Percentiles rank a stretch among this genome's conserved stretches.
Conservation (phyloP, 805 yeast genomes). For the Candida krabiensis region DNA sequence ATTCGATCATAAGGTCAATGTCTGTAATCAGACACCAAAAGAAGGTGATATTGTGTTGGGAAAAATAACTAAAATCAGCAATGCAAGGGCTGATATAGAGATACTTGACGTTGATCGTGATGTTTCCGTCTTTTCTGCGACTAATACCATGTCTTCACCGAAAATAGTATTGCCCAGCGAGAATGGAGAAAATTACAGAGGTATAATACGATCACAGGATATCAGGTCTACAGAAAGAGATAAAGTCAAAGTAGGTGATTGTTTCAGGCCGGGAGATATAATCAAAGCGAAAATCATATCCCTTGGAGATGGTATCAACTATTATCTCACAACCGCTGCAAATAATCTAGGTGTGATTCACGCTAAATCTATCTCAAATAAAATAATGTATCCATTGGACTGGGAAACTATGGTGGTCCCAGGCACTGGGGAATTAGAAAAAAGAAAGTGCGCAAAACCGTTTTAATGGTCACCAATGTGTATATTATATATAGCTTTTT, state of each 20-base stretch:
- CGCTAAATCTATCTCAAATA: constrained; percentile 73
- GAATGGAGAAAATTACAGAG: constrained; percentile 86
- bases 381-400: constrained; percentile 82
- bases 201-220: constrained; percentile 82
- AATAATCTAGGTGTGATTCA: constrained; percentile 93
- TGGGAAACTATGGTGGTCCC: constrained; percentile 94
- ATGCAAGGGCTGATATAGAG: constrained; percentile 75
- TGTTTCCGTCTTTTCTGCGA: constrained; percentile 40
- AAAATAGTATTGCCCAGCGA: constrained; percentile 55
- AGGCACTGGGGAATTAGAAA: constrained; percentile 68
- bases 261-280: constrained; percentile 90
- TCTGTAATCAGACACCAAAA: constrained; percentile 59
- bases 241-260: constrained; percentile 70
- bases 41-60: constrained; percentile 85
- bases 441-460: constrained; percentile 92
- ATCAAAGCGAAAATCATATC: constrained; percentile 82
- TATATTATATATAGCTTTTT: no score
- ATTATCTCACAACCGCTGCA: constrained; percentile 83
- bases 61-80: constrained; percentile 63
- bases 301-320: constrained; percentile 91
- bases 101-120: constrained; percentile 46
- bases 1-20: constrained; percentile 8
- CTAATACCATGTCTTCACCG: constrained; percentile 19
- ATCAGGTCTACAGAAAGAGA: constrained; percentile 90
- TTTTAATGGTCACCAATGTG: no score